Base-by-base conservation (phyloP, 345 rosid species). In the Citropsis articulata region DNA sequence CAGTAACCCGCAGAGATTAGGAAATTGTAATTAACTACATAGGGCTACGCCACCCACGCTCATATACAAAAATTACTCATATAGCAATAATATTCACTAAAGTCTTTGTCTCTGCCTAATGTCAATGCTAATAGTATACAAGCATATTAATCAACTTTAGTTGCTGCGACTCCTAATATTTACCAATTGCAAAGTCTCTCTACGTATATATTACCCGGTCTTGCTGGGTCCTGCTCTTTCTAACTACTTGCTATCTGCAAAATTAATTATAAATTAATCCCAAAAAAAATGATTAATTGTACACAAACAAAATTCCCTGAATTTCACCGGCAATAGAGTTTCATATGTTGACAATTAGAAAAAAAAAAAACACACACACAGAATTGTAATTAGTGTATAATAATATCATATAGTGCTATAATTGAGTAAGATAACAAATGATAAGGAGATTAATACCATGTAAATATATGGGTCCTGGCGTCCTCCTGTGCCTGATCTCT, bases 401-500 rank as follows among this genome's bases (percentile, higher is more conserved):
- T 42, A 42, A 42, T 42, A 9, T 0, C 48, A 42, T 42, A 10
- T 9, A 40, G 0, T 2, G 12, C 12, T 40, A 9, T 42, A 12
- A 12, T 42, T 42, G 12, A 60, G 63, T 4, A 42, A 60, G 31
- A 61, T 5, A 10, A 63, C 0, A 27, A 57, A 45, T 42, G 6
- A 16, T 1, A 13, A 30, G 59, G 19, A 25, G n/a, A 57, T 74
- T 14, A 33, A 42, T 88, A 95, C 99, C 92, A 33, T 84, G 93
- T 95, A 95, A 82, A 92, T 83, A 83, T 82, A 95, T 5, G 96
- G 99, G 78, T 92, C 91, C 42, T 64, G 83, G 55, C 92, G 91
- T 72, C 97, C 99, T 75, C 99, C 97, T 12, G 85, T 75, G 33
- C 98, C 97, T 14, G 85, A 87, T 88, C 99, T 90, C 78, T 87